Percentiles rank a stretch among this genome's conserved stretches.
Evolutionary conservation across 2,329 filamentous ascomycete genomes (phyloP).

Genomic region (Fusarium napiforme): DNA sequence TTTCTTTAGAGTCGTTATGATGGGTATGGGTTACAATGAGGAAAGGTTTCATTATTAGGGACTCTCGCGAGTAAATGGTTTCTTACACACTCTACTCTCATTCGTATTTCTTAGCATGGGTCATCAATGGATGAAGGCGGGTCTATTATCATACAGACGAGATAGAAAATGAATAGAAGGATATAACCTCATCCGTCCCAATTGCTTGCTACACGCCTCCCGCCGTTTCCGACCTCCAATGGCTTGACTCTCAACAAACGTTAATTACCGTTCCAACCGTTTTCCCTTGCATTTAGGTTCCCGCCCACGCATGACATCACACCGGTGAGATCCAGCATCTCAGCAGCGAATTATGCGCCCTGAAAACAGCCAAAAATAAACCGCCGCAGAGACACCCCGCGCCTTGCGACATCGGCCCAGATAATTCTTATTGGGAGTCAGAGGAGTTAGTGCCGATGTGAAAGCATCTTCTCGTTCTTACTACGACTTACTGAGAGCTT

Average conservation of each 20-base stretch:
- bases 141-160: not conserved
- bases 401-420: constrained; percentile 40
- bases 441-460: not conserved
- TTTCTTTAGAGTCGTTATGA: not conserved
- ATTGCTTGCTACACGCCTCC: not conserved
- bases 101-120: not conserved
- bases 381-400: constrained; percentile 30
- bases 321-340: not conserved
- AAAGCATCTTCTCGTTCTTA: constrained; percentile 7
- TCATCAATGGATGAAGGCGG: not conserved
- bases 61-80: constrained; percentile 28
- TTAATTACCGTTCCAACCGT: constrained; percentile 7
- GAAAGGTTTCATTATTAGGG: constrained; percentile 9
- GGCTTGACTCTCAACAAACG: not conserved
- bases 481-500: constrained; percentile 6
- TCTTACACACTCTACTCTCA: constrained; percentile 26
- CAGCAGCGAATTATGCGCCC: constrained; percentile 30
- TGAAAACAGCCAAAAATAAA: constrained; percentile 17
- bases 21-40: constrained; percentile 7
- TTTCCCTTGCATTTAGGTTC: not conserved
- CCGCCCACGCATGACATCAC: constrained; percentile 34
- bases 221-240: not conserved
- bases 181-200: not conserved
- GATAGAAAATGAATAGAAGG: not conserved
- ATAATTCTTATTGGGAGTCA: constrained; percentile 13